phyloP scores from a whole-genome alignment of 345 rosid species.

The Citrus glauca region DNA sequence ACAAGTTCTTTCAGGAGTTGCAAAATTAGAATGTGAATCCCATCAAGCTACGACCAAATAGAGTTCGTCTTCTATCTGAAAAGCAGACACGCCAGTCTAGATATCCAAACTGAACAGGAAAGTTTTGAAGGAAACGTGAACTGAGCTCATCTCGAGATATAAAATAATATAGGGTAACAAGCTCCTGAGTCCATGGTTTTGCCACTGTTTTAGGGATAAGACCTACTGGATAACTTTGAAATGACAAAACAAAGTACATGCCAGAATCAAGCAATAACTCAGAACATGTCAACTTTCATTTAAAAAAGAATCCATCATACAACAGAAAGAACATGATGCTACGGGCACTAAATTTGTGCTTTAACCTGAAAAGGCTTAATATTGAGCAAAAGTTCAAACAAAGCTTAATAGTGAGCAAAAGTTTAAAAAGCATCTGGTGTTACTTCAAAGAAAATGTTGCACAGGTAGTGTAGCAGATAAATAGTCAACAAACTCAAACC shows the following conservation, averaged over 20 bases:
- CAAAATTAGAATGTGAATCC: neutral
- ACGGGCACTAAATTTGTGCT: neutral
- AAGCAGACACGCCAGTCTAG: too few relatives aligned
- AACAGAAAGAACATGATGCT: neutral
- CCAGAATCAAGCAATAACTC: neutral
- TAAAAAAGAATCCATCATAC: neutral
- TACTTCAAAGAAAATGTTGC: neutral
- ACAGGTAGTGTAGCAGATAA: neutral
- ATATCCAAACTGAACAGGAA: too few relatives aligned
- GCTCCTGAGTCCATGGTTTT: neutral
- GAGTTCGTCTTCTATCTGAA: neutral
- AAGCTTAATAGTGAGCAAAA: too few relatives aligned
- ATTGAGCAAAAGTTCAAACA: too few relatives aligned
- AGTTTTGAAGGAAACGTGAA: neutral
- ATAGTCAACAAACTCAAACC: neutral
- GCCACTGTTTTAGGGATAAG: neutral
- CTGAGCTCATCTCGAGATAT: neutral
- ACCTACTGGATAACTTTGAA: neutral
- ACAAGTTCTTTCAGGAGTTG: neutral
- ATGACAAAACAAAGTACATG: neutral
- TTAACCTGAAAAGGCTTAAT: neutral
- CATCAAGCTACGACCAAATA: neutral
- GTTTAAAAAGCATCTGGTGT: neutral
- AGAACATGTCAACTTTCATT: neutral
- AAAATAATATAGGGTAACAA: too few relatives aligned